These are phyloP conservation scores for Penicillium sp. DNA, from an alignment of 2,329 filamentous ascomycete genomes.

Conservation along the genomic window DNA sequence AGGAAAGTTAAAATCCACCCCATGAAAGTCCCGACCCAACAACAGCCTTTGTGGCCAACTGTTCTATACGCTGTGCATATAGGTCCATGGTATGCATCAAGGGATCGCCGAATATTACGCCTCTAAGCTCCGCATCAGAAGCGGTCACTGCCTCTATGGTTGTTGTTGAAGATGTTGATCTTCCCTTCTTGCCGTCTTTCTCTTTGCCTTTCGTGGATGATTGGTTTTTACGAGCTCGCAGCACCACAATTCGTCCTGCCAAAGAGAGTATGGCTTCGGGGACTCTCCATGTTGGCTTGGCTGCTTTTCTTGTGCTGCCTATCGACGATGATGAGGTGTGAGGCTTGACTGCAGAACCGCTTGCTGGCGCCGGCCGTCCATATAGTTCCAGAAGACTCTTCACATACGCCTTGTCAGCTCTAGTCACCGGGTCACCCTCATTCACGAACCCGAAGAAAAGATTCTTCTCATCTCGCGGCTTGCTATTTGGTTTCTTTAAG, in stretches of 20 bases:
- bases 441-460: constrained; percentile 79
- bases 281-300: constrained; percentile 54
- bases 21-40: constrained; percentile 24
- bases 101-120: constrained; percentile 76
- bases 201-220: constrained; percentile 33
- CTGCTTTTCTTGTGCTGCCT: constrained; percentile 13
- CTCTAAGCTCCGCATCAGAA: constrained; percentile 63
- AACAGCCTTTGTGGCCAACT: constrained; percentile 65
- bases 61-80: constrained; percentile 69
- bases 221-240: constrained; percentile 46
- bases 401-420: constrained; percentile 74
- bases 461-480: constrained; percentile 55
- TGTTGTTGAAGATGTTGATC: constrained; percentile 18
- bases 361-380: constrained; percentile 53
- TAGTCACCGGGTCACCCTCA: constrained; percentile 75
- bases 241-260: constrained; percentile 64
- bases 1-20: neutral
- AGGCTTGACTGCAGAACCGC: constrained; percentile 10
- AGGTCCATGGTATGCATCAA: constrained; percentile 75
- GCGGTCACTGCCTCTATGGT: constrained; percentile 26
- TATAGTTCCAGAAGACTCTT: constrained; percentile 69
- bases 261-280: constrained; percentile 65
- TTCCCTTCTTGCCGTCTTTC: constrained; percentile 55
- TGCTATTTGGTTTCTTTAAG: constrained; percentile 54
- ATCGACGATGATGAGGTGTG: neutral